Evolutionary conservation across 352 stramenopile genomes (phyloP).

Genomic region (Globisporangium heterothallicum): DNA sequence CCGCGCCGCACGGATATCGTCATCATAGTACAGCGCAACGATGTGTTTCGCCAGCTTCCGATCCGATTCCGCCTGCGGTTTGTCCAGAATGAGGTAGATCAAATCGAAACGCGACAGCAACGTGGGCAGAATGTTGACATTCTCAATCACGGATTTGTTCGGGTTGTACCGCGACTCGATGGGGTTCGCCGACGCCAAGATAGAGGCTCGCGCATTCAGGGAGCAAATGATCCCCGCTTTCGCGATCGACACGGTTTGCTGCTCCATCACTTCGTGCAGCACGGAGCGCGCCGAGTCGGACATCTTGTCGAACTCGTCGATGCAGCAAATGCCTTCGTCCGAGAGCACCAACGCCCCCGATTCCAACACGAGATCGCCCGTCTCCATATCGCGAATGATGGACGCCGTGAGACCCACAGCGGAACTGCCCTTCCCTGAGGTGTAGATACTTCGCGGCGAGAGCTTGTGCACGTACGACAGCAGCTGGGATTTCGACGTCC

Average conservation of each 20-base stretch:
- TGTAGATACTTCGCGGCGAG: slow-evolving; percentile 97
- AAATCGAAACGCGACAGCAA: slow-evolving; percentile 98
- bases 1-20: slow-evolving; percentile 42
- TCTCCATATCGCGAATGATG: slow-evolving; percentile 95
- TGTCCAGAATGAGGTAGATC: slow-evolving; percentile 99
- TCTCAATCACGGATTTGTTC: slow-evolving; percentile 96
- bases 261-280: slow-evolving; percentile 99
- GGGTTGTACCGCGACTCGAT: slow-evolving; percentile 99
- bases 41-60: slow-evolving; percentile 95
- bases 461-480: slow-evolving; percentile 97
- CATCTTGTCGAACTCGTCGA: slow-evolving; percentile 99
- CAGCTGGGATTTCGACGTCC: slow-evolving; percentile 97
- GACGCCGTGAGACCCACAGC: slow-evolving; percentile 98
- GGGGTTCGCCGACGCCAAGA: slow-evolving; percentile 98
- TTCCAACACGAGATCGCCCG: slow-evolving; percentile 96
- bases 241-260: slow-evolving; percentile 97
- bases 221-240: slow-evolving; percentile 99
- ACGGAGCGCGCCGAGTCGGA: slow-evolving; percentile 95
- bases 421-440: slow-evolving; percentile 96
- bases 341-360: slow-evolving; percentile 95
- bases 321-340: slow-evolving; percentile 98
- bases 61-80: slow-evolving; percentile 92
- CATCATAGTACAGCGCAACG: slow-evolving; percentile 95
- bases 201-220: slow-evolving; percentile 97
- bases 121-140: slow-evolving; percentile 97